Percentiles rank a stretch among this genome's conserved stretches.
Conservation (phyloP, 2,329 filamentous ascomycete species). For the Cryphonectria naterciae region DNA sequence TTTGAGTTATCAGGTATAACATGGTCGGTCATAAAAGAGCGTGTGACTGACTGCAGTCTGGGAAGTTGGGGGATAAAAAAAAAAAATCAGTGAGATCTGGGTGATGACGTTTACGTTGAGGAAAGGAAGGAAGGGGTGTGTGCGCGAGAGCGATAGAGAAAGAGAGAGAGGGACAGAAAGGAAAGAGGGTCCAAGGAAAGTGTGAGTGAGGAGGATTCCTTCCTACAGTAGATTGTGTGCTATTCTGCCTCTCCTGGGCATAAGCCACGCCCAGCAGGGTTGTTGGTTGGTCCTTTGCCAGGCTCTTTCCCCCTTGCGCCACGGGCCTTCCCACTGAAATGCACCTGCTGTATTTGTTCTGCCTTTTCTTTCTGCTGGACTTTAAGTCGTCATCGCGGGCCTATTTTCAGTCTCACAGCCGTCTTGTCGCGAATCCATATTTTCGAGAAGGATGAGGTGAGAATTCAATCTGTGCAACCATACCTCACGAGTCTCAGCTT, state of each 20-base stretch:
- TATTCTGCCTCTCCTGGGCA: background rate
- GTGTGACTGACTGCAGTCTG: background rate
- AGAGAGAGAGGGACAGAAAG: background rate
- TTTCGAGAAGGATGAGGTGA: background rate
- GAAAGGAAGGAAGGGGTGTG: background rate
- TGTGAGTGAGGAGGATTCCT: background rate
- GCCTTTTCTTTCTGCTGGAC: background rate
- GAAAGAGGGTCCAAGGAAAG: too few relatives aligned
- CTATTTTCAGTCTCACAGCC: background rate
- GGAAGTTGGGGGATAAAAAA: background rate
- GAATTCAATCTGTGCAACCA: conserved; percentile 7
- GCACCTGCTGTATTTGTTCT: background rate
- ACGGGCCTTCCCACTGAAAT: background rate
- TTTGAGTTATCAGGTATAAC: background rate
- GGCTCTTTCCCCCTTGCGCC: background rate
- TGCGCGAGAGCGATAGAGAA: background rate
- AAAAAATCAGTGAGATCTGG: background rate
- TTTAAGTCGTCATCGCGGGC: background rate
- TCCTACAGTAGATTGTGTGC: too few relatives aligned
- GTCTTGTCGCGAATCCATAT: background rate
- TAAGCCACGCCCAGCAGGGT: background rate
- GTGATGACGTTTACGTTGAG: background rate
- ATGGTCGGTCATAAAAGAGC: background rate
- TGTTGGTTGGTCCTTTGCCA: background rate
- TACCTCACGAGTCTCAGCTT: background rate